These are phyloP conservation scores for Crucihimalaya himalaica DNA, from an alignment of 345 rosid genomes.

Conservation along the genomic window DNA sequence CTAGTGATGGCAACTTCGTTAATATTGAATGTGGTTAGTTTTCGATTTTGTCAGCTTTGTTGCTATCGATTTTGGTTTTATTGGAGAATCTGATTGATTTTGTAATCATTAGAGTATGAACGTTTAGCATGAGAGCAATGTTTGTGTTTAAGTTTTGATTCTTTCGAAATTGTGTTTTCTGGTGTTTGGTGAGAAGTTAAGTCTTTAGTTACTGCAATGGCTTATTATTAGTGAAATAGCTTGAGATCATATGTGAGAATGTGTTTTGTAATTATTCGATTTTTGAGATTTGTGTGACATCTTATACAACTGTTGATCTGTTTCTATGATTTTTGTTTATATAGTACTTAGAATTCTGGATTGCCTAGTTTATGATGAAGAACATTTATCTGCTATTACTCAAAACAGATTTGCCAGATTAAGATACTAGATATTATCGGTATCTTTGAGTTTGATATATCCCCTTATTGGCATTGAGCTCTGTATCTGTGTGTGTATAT, in stretches of 20 bases:
- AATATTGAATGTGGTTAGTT: conserved; percentile 62
- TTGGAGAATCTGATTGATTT: not conserved
- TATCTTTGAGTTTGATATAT: not conserved
- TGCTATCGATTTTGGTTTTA: not conserved
- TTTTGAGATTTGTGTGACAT: not conserved
- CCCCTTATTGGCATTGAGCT: not conserved
- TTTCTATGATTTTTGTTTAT: not conserved
- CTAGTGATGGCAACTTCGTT: conserved; percentile 49
- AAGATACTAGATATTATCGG: conserved; percentile 6
- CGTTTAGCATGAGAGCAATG: not conserved
- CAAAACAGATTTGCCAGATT: not conserved
- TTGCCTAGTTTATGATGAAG: not conserved
- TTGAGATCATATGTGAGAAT: not conserved
- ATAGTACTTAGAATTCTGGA: not conserved
- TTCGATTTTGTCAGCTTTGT: not conserved
- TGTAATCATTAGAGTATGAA: not conserved
- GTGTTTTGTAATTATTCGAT: not conserved
- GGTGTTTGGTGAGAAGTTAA: not conserved
- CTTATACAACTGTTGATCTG: not conserved
- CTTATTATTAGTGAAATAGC: conserved; percentile 2
- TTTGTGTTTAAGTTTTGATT: not conserved
- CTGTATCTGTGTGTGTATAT: conserved; percentile 6
- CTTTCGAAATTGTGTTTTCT: not conserved
- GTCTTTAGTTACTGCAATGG: not conserved
- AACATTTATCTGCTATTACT: not conserved